These are phyloP conservation scores for Cotoneaster glaucophyllus DNA, from an alignment of 306 rosid species.

Conservation along the genomic window DNA sequence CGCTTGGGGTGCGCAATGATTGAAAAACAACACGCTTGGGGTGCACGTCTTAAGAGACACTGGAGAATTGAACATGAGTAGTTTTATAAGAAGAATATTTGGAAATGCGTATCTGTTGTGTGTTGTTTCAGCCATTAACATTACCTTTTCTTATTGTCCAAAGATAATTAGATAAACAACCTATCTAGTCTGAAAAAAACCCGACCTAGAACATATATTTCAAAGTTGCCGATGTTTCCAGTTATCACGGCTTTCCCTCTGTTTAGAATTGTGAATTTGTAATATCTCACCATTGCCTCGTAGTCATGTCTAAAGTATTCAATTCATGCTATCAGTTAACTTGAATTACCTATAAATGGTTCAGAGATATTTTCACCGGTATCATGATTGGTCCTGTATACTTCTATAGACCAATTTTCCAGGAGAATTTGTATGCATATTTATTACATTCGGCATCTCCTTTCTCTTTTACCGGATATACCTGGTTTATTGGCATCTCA, in stretches of 20 bases:
- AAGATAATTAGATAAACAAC: not conserved
- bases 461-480: not conserved
- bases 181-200: not conserved
- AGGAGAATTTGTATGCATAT: not conserved
- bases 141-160: not conserved
- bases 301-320: not conserved
- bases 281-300: not conserved
- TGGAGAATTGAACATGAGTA: not conserved
- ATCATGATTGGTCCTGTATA: not conserved
- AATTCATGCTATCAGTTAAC: not conserved
- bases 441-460: not conserved
- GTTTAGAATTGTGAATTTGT: not conserved
- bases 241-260: not conserved
- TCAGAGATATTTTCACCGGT: not conserved
- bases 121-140: not conserved
- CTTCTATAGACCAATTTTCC: not conserved
- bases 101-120: not conserved
- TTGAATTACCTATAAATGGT: not conserved
- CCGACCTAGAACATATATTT: not conserved
- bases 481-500: constrained; percentile 1
- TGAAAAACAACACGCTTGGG: not conserved
- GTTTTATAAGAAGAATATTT: not conserved
- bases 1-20: no score
- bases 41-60: not conserved
- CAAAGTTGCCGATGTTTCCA: not conserved